Percentiles rank a stretch among this genome's conserved stretches.
Evolutionary conservation across 1,284 basidiomycete species (phyloP).

Genomic region (Clitocybe nebularis): DNA sequence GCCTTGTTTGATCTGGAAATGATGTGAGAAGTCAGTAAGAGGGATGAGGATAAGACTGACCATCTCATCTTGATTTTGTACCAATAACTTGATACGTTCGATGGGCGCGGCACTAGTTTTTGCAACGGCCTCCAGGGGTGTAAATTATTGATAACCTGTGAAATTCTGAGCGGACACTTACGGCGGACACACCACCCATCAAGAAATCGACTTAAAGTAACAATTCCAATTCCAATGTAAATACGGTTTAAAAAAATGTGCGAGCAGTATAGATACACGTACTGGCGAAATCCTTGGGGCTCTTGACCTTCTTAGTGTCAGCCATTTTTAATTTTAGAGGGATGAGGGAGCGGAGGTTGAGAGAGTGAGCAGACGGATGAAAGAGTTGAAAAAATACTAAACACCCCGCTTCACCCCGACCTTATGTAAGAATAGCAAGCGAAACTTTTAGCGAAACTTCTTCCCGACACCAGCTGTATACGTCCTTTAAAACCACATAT

Average conservation of each 20-base stretch:
- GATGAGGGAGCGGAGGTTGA: slow-evolving; percentile 36
- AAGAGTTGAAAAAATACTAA: slow-evolving; percentile 20
- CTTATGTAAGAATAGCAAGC: too few species aligned
- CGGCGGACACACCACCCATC: slow-evolving; percentile 91
- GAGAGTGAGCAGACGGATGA: slow-evolving; percentile 24
- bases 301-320: slow-evolving; percentile 72
- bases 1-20: slow-evolving; percentile 87
- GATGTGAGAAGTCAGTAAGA: slow-evolving; percentile 23
- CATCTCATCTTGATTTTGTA: slow-evolving; percentile 98
- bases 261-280: slow-evolving; percentile 27
- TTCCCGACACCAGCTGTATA: too few species aligned
- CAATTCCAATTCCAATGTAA: too few species aligned
- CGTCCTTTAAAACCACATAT: too few species aligned
- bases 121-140: slow-evolving; percentile 73
- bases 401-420: too few species aligned
- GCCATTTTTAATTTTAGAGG: slow-evolving; percentile 60
- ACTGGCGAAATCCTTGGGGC: slow-evolving; percentile 78
- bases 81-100: slow-evolving; percentile 97
- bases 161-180: slow-evolving; percentile 36
- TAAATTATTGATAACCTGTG: slow-evolving; percentile 13
- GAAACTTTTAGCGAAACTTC: too few species aligned
- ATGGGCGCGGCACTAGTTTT: slow-evolving; percentile 99
- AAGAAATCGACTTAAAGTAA: slow-evolving; percentile 72
- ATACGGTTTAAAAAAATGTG: slow-evolving; percentile 19
- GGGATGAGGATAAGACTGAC: slow-evolving; percentile 31